Percentiles rank a stretch among this genome's conserved stretches.
phyloP scores from a whole-genome alignment of 2,329 filamentous ascomycete species.

The Verticillium dahliae region DNA sequence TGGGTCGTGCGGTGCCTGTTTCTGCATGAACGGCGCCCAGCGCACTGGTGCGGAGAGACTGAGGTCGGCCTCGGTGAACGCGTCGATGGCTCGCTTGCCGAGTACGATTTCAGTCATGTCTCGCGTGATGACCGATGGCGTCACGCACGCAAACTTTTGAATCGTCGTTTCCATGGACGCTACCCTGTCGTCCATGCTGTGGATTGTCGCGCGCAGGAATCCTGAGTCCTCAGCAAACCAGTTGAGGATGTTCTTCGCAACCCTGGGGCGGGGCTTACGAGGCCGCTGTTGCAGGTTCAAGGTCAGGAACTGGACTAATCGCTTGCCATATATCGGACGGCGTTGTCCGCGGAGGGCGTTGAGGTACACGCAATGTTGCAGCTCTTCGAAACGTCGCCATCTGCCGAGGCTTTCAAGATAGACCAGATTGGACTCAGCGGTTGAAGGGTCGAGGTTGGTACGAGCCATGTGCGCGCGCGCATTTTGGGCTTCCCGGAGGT shows the following conservation, averaged over 20 bases:
- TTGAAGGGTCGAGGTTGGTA: conserved; percentile 55
- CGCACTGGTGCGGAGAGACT: conserved; percentile 49
- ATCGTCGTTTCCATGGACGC: conserved; percentile 67
- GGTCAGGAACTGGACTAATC: conserved; percentile 68
- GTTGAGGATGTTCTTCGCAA: conserved; percentile 57
- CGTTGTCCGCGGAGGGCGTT: conserved; percentile 77
- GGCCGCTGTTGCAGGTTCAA: conserved; percentile 55
- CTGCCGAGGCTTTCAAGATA: conserved; percentile 67
- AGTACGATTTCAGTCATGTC: conserved; percentile 66
- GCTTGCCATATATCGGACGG: conserved; percentile 73
- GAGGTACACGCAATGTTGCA: conserved; percentile 74
- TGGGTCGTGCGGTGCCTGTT: conserved; percentile 60
- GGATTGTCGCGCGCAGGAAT: conserved; percentile 60
- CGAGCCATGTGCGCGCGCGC: conserved; percentile 49
- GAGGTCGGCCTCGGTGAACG: conserved; percentile 50
- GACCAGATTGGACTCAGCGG: conserved; percentile 61
- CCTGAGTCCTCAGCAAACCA: conserved; percentile 71
- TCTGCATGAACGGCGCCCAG: conserved; percentile 50
- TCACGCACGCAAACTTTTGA: conserved; percentile 86
- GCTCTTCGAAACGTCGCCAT: conserved; percentile 66
- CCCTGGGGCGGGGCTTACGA: conserved; percentile 51
- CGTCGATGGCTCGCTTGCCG: conserved; percentile 50
- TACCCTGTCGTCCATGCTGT: conserved; percentile 67
- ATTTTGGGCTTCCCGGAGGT: conserved; percentile 66
- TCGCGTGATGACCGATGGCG: conserved; percentile 77